Base-by-base conservation (phyloP, 768 basidiomycete genomes). In the Pleurotus giganteus region DNA sequence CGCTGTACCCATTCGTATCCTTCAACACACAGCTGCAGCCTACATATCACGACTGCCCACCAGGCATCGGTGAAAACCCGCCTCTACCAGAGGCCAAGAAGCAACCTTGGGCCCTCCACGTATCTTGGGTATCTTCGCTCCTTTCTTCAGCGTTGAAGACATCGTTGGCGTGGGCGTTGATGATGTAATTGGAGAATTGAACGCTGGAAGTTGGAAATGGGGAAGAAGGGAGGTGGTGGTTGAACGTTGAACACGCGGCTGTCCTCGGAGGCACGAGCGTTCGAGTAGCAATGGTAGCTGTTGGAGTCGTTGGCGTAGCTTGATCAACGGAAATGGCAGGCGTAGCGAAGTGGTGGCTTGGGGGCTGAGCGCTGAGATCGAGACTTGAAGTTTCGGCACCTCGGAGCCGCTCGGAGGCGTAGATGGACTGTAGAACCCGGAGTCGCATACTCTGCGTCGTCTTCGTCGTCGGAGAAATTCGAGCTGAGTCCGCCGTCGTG, bases 1-100 rank as follows among this genome's bases (percentile, higher is more conserved):
- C 91, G 62, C 86, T 88, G 31, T 72, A 77, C n/a, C 85, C 83
- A 59, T 81, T 83, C 44, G 80, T 79, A 64, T 88, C 83, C 61
- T 86, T 88, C 6, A 84, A 72, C 17, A 79, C 66, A 53, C 15
- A 93, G 76, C 64, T 89, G 88, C 1, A 92, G 73, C 19, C 86
- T 74, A 29, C 91, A 77, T 23, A 85, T 61, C 29, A 86, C 86
- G 54, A 88, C 0, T 69, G 69, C 65, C 91, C 90, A 15, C 86
- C 87, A 0, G 78, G 76, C 2, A 69, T 59, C 0, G 87, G 84
- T 3, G 64, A 54, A 43, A 75, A 67, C 2, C 55, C 56, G 29
- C 65, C 64, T 47, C 70, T 60, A 71, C 71, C 11, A 84, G 83
- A 28, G 86, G 69, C 1, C 75, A 72, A 8, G 83, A 82, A 1